A percentile compares a stretch with the other conserved stretches of the same genome.
These are phyloP conservation scores for Chaetomium globosum DNA, from an alignment of 2,329 filamentous ascomycete genomes.

Conservation along the genomic window DNA sequence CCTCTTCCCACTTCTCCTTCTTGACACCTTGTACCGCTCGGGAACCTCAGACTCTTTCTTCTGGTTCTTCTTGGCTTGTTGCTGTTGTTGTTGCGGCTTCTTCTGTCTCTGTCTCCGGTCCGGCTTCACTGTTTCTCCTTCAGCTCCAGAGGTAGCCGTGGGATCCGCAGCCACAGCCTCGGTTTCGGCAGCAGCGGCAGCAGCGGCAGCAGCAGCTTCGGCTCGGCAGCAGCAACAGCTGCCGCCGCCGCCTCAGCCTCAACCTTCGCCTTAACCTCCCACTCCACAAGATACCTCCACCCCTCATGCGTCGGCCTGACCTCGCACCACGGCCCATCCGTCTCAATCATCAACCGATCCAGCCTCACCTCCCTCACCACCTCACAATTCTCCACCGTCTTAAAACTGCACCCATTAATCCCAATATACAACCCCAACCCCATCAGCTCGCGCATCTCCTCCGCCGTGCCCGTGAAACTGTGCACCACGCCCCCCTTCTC, in stretches of 20 bases:
- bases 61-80: constrained; percentile 51
- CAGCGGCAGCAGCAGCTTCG: constrained; percentile 10
- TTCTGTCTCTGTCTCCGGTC: constrained; percentile 25
- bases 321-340: constrained; percentile 97
- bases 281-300: constrained; percentile 65
- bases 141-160: neutral
- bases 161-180: constrained; percentile 1
- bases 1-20: constrained; percentile 91
- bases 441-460: constrained; percentile 81
- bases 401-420: constrained; percentile 96
- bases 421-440: constrained; percentile 84
- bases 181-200: constrained; percentile 4
- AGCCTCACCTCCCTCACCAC: constrained; percentile 81
- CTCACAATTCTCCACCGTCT: constrained; percentile 85
- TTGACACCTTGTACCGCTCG: constrained; percentile 79
- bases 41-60: constrained; percentile 69
- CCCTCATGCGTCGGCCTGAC: constrained; percentile 87
- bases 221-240: neutral
- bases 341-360: constrained; percentile 86
- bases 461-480: constrained; percentile 85
- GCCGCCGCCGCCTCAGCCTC: neutral
- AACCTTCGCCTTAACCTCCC: constrained; percentile 37
- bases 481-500: constrained; percentile 84
- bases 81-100: constrained; percentile 41
- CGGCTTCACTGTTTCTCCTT: constrained; percentile 19